Evolutionary conservation across 805 yeast species (phyloP), one percentile per base, ranked within the genome.

Genomic region (Candida maris): DNA sequence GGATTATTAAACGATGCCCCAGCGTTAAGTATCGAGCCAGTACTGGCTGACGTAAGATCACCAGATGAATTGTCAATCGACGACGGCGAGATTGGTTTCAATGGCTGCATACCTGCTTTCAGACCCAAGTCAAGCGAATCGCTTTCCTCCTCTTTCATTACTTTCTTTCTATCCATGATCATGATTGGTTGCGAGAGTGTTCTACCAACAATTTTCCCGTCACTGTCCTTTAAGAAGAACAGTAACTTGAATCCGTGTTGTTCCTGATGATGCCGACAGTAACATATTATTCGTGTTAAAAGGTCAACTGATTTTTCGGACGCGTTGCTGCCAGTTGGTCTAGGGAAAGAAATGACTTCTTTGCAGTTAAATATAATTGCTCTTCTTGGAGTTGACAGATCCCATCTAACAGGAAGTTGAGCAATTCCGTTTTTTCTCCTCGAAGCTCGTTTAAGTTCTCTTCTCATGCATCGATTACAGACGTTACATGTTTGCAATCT

Each of bases 211-310:
- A 87, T 70, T 17, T 70, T 67, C 16, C 81, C 83, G 6, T 67
- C 54, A 38, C 67, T 55, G 57, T 89, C 79, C 43, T 77, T 80
- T 33, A 91, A 54, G 3, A 83, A 75, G 44, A 85, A 77, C 30
- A 85, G 62, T 26, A 85, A 65, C 52, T 77, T 78, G 66, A 89
- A 91, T 1, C 98, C 98, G 27, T 73, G 73, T n/a, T 80, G 67
- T 44, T 89, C 96, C 46, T 79, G 78, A 61, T 93, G 98, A 61
- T 93, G 98, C 46, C 97, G 77, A 64, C 97, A 93, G 59, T 93
- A 91, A 61, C 98, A 91, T 7, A 91, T 91, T 27, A 93, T 77
- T 61, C 98, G 76, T 17, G 96, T 75, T 24, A 73, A 61, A 22
- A 76, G 52, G 28, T 75, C 79, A 26, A 76, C 53, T 3, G 67